Evolutionary conservation across 2,329 filamentous ascomycete genomes (phyloP).

Genomic region (Sarocladium brachiariae): DNA sequence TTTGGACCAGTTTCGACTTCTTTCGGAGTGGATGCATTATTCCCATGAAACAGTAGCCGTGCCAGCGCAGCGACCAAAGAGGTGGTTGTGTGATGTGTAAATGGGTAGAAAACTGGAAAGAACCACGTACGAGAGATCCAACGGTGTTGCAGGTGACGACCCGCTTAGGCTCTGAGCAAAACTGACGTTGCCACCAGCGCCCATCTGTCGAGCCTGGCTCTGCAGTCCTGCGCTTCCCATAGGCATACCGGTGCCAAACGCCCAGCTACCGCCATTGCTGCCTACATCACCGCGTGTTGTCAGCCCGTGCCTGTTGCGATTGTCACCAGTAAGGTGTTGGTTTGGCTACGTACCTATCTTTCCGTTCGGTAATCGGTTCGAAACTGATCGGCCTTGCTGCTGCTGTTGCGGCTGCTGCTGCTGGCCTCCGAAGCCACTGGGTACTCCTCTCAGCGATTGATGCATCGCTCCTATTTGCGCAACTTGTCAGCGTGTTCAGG

Average conservation of each 20-base stretch:
- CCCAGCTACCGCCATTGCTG: slow-evolving; percentile 48
- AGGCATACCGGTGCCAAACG: slow-evolving; percentile 54
- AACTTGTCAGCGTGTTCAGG: background rate
- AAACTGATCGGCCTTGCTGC: slow-evolving; percentile 39
- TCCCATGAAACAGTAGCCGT: background rate
- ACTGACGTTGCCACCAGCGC: slow-evolving; percentile 46
- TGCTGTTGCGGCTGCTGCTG: slow-evolving; percentile 19
- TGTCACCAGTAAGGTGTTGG: background rate
- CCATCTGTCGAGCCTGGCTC: slow-evolving; percentile 46
- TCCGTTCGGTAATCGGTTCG: slow-evolving; percentile 56
- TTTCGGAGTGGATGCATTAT: background rate
- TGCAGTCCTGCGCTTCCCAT: slow-evolving; percentile 50
- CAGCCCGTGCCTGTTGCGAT: slow-evolving; percentile 12
- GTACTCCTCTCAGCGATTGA: slow-evolving; percentile 56
- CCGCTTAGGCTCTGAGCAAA: slow-evolving; percentile 61
- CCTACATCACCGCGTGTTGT: slow-evolving; percentile 26
- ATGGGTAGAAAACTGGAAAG: background rate
- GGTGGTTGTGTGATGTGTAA: background rate
- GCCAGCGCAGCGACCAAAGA: background rate
- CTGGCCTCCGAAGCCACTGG: slow-evolving; percentile 51
- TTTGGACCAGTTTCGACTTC: slow-evolving; percentile 14
- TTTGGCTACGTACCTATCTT: slow-evolving; percentile 46
- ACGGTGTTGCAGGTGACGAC: slow-evolving; percentile 53
- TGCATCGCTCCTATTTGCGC: slow-evolving; percentile 46
- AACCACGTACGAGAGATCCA: slow-evolving; percentile 57